Evolutionary conservation across 208 protist species (phyloP), one percentile per base, ranked within the genome.

Genomic region (Crithidia fasciculata): DNA sequence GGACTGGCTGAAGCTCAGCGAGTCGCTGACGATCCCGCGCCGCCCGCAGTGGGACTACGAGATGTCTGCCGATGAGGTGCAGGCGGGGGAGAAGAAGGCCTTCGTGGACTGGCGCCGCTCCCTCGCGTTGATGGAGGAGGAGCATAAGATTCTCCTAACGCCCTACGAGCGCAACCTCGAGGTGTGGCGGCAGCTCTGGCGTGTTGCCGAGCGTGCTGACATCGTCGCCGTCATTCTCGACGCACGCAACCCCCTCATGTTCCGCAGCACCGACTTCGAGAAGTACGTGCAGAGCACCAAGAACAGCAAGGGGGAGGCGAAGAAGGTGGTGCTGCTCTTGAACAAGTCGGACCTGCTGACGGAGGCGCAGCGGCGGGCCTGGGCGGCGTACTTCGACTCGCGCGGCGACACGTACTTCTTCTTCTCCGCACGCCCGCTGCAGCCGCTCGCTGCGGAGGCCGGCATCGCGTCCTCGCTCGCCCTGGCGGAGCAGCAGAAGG

Each of bases 151-250:
- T 8, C 57, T 96, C 40, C 76, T 99, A 66, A 99, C 98, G 39
- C 99, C 98, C 36, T 99, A 99, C 75, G 99, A 99, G 88, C 98
- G 98, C 76, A 99, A 99, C 84, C 58, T 99, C 8, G 98, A 99
- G 81, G 97, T 99, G 19, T 99, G 99, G 99, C 88, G 98, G 41
- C 99, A 99, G 87, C 89, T 99, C 44, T 99, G 99, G 98, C 91
- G 99, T 36, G 98, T 99, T 45, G 85, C 98, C 41, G 98, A 99
- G 88, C 91, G 97, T 28, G 90, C 88, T 8, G 91, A 99, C 74
- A 64, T 99, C 9, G 82, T 99, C 7, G 68, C 98, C 7, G 88
- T 98, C 76, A 99, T 99, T 55, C 71, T 99, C 0, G 98, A 99
- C 78, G 95, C 95, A 0, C 83, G 99, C 47, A 99, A 99, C 85